Evolutionary conservation across 345 rosid species (phyloP).

Genomic region (Citrus cavaleriei): DNA sequence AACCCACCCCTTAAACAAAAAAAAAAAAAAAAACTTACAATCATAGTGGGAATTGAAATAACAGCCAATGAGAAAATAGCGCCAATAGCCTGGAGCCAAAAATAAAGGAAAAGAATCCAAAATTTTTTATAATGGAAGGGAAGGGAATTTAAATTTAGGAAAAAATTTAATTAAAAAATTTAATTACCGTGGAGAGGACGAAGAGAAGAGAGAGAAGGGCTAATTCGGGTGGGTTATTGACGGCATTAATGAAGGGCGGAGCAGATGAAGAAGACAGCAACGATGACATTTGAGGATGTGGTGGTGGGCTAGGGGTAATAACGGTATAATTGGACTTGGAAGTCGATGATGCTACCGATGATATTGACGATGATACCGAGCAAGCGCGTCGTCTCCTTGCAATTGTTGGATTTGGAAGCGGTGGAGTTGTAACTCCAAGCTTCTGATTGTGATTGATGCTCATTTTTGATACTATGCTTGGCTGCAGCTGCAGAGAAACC

Average conservation of each 20-base stretch:
- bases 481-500: no score
- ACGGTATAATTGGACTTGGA: neutral
- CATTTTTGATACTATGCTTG: no score
- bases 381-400: neutral
- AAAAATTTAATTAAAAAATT: neutral
- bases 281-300: neutral
- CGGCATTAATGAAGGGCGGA: neutral
- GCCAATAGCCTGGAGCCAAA: constrained; percentile 20
- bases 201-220: constrained; percentile 30
- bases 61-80: constrained; percentile 22
- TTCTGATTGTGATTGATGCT: no score
- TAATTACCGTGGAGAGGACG: constrained; percentile 27
- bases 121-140: neutral
- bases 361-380: neutral
- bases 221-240: constrained; percentile 20
- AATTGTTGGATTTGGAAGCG: no score
- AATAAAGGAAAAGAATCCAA: no score
- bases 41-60: constrained; percentile 28
- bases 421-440: no score
- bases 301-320: neutral
- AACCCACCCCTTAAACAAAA: neutral
- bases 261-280: no score
- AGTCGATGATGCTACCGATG: neutral
- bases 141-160: neutral
- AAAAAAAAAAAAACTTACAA: constrained; percentile 9